A percentile compares a stretch with the other conserved stretches of the same genome.
These are phyloP conservation scores for Botryotinia narcissicola DNA, from an alignment of 2,329 filamentous ascomycete species.

Conservation along the genomic window DNA sequence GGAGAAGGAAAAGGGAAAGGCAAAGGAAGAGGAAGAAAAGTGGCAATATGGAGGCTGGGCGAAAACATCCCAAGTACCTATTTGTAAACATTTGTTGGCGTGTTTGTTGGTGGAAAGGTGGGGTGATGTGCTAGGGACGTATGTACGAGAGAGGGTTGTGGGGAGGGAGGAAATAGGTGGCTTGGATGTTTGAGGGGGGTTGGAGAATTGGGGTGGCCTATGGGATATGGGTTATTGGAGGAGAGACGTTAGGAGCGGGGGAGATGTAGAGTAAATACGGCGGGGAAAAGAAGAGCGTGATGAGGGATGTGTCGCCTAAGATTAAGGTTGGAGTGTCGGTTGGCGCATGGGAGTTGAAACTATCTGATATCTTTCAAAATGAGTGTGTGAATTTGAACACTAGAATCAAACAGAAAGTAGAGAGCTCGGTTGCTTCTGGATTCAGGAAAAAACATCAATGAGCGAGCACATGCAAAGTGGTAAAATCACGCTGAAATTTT, in stretches of 20 bases:
- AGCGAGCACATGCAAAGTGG: not conserved
- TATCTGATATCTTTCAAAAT: not conserved
- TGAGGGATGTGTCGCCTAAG: not conserved
- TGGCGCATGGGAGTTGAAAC: not conserved
- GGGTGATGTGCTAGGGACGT: conserved; percentile 52
- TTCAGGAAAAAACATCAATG: not conserved
- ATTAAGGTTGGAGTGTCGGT: not conserved
- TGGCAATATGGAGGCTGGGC: conserved; percentile 49
- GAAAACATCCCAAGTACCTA: conserved; percentile 48
- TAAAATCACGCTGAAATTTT: conserved; percentile 4
- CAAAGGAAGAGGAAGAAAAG: not conserved
- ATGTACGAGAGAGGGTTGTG: conserved; percentile 54
- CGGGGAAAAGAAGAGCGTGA: not conserved
- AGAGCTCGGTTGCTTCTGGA: not conserved
- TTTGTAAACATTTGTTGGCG: conserved; percentile 87
- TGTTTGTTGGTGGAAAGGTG: conserved; percentile 73
- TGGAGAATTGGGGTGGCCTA: conserved; percentile 14
- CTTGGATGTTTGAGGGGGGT: conserved; percentile 44
- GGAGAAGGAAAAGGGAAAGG: not conserved
- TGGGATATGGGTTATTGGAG: not conserved
- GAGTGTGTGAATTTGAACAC: not conserved
- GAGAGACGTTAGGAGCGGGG: conserved; percentile 43
- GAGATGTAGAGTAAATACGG: not conserved
- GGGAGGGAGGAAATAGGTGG: conserved; percentile 69
- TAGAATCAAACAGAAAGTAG: not conserved